Base-by-base conservation (phyloP, 495 filamentous ascomycete genomes). In the Paragyromitra xinjiangensis region DNA sequence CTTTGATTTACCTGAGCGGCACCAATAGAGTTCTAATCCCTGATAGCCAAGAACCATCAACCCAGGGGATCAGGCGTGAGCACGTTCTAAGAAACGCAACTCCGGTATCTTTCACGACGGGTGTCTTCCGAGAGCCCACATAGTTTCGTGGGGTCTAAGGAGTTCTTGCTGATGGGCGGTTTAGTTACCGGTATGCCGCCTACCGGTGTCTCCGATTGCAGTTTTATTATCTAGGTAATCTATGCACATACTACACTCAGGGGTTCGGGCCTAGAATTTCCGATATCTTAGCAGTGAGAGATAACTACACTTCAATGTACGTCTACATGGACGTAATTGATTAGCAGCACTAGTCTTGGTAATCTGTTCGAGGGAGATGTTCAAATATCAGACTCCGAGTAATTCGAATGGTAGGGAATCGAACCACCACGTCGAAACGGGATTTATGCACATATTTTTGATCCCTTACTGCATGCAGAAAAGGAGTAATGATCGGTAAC, bases 401-500 rank as follows among this genome's bases (percentile, higher is more conserved):
- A 48, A 16, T 12, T 48, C 44, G 0, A 48, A 48, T 48, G 16
- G 11, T 12, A 12, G 5, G 0, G 3, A 48, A 48, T 48, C 11
- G 4, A 48, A 48, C 44, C 11, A 48, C 3, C 0, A 0, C 16
- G 16, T 16, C 5, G 11, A 12, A 48, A 48, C 16, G n/a, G 50
- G 50, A 22, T 53, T 37, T n/a, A 39, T 62, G 34, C 58, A 42
- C 11, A 19, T 62, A 62, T 62, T 37, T n/a, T n/a, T 40, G 29
- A 14, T 62, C 34, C 58, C 12, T 39, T 62, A n/a, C 58, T 62
- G 29, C 58, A 62, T 62, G 58, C 12, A 62, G 58, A 12, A 8
- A 53, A 22, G 50, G n/a, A 53, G 50, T 53, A 16, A 37, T n/a
- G 58, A 62, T n/a, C 19, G 58, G 58, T 62, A 62, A 19, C 29